A percentile compares a stretch with the other conserved stretches of the same genome.
Evolutionary conservation across 2,329 filamentous ascomycete genomes (phyloP).

Genomic region (Penicillium italicum): DNA sequence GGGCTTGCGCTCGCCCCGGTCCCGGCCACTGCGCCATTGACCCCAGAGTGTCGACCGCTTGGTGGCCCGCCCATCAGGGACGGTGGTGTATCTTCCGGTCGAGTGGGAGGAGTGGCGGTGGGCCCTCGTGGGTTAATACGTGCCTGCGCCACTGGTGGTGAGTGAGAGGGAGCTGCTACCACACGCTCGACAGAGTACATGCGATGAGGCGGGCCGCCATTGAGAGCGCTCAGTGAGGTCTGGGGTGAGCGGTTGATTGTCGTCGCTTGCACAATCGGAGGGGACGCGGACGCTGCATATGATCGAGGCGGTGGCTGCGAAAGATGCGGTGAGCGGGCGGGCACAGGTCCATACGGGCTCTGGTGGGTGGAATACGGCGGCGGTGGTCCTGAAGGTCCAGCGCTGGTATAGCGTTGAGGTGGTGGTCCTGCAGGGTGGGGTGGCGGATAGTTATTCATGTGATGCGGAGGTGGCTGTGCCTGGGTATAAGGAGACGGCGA

Average conservation of each 20-base stretch:
- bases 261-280: constrained; percentile 37
- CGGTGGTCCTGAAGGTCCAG: constrained; percentile 34
- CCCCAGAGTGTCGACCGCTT: constrained; percentile 27
- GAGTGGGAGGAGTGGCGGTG: constrained; percentile 30
- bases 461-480: constrained; percentile 47
- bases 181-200: constrained; percentile 40
- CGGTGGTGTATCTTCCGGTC: constrained; percentile 30
- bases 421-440: constrained; percentile 31
- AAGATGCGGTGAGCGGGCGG: constrained; percentile 34
- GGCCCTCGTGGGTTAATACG: constrained; percentile 36
- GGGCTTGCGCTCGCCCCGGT: constrained; percentile 72
- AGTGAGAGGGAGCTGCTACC: constrained; percentile 33
- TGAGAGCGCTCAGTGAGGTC: constrained; percentile 35
- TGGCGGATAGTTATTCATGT: constrained; percentile 50
- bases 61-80: constrained; percentile 23
- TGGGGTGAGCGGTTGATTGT: constrained; percentile 39
- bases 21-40: constrained; percentile 28
- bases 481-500: constrained; percentile 34
- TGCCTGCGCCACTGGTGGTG: constrained; percentile 35
- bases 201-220: constrained; percentile 36
- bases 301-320: constrained; percentile 33
- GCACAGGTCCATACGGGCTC: constrained; percentile 37
- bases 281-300: constrained; percentile 38
- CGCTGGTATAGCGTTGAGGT: constrained; percentile 32
- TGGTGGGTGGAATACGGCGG: constrained; percentile 38